Percentiles rank a stretch among this genome's conserved stretches.
phyloP scores from a whole-genome alignment of 768 basidiomycete species.

The Lactarius pseudohatsudake region DNA sequence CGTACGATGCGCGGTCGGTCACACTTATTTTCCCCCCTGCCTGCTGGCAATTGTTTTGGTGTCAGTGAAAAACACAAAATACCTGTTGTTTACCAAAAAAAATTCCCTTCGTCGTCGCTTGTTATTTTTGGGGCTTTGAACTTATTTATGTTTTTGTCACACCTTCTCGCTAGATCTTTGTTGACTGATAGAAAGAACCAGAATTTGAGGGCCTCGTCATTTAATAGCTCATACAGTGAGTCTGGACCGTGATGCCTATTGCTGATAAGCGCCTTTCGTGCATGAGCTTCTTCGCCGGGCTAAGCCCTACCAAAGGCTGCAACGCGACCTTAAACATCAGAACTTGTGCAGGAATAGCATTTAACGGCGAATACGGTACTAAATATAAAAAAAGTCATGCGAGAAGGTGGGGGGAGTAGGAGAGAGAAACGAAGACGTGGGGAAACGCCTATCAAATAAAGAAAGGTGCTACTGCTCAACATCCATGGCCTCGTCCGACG shows the following conservation, averaged over 20 bases:
- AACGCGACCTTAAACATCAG: neutral
- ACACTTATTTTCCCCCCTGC: neutral
- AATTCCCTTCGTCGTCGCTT: slow-evolving; percentile 6
- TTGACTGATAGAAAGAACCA: neutral
- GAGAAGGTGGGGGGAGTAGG: neutral
- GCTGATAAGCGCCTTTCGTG: neutral
- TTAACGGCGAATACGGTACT: neutral
- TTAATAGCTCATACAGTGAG: neutral
- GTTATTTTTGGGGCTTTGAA: slow-evolving; percentile 6
- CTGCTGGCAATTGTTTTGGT: neutral
- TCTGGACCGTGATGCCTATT: neutral
- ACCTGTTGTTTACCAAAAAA: neutral
- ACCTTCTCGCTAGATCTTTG: neutral
- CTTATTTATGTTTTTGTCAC: neutral
- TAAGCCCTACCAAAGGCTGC: neutral
- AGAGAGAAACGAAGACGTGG: neutral
- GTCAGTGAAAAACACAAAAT: neutral
- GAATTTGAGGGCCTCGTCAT: neutral
- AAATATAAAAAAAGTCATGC: neutral
- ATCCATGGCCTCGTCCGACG: slow-evolving; percentile 24
- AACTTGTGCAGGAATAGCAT: neutral
- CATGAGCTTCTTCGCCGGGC: neutral
- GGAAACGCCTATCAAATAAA: neutral
- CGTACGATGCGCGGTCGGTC: neutral
- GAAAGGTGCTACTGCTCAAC: slow-evolving; percentile 9